Conservation (phyloP, 768 basidiomycete species). For the Coprinopsis cinerea region DNA sequence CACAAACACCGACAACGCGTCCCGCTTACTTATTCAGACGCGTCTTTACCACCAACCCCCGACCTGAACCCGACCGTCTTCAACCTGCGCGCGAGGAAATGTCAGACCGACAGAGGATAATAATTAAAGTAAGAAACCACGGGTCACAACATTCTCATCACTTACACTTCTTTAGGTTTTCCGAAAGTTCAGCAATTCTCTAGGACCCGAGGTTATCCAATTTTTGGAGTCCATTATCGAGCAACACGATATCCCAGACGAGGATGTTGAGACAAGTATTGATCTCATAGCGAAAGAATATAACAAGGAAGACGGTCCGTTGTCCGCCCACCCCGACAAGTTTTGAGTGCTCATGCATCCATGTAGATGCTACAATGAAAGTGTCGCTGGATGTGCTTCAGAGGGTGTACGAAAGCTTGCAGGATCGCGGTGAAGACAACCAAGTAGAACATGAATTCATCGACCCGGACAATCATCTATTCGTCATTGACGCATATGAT, state of each 20-base stretch:
- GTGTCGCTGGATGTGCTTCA: conserved; percentile 62
- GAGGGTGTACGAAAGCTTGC: conserved; percentile 70
- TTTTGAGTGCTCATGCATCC: not conserved
- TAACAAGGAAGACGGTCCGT: conserved; percentile 79
- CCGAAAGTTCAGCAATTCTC: conserved; percentile 82
- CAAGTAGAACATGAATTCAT: conserved; percentile 54
- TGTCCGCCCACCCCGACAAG: not conserved
- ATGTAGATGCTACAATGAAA: conserved; percentile 79
- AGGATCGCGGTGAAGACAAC: conserved; percentile 53
- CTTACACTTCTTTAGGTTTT: conserved; percentile 50
- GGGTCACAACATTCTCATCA: too few species aligned
- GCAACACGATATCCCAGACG: conserved; percentile 62
- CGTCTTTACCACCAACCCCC: conserved; percentile 9
- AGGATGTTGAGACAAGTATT: conserved; percentile 67
- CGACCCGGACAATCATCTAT: conserved; percentile 77
- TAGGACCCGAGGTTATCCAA: conserved; percentile 72
- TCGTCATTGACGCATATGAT: conserved; percentile 85
- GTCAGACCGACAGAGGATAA: conserved; percentile 29
- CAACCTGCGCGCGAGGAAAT: conserved; percentile 2
- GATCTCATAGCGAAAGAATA: conserved; percentile 83
- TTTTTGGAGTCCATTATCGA: conserved; percentile 69
- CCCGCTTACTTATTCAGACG: not conserved
- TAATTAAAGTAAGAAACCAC: conserved; percentile 44
- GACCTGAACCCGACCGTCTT: conserved; percentile 32
- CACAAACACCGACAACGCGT: conserved; percentile 1